phyloP scores from a whole-genome alignment of 306 rosid genomes.

The Potentilla sterilis region DNA sequence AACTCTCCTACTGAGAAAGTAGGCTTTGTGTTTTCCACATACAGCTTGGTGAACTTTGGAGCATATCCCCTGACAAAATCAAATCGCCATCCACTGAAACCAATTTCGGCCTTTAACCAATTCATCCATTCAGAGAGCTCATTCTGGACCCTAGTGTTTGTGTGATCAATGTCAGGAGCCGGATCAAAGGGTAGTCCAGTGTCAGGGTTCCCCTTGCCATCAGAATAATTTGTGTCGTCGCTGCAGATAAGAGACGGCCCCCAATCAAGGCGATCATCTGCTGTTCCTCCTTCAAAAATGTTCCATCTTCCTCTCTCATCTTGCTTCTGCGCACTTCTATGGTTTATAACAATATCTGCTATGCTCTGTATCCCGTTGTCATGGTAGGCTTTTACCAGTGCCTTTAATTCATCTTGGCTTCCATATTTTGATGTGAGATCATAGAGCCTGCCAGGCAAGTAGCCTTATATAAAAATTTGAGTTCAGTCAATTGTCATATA shows the following conservation, averaged over 20 bases:
- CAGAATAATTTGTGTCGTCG: conserved; percentile 62
- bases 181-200: conserved; percentile 32
- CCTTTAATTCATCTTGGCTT: conserved; percentile 52
- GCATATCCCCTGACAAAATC: conserved; percentile 73
- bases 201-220: conserved; percentile 71
- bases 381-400: conserved; percentile 42
- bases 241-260: conserved; percentile 66
- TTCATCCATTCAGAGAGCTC: conserved; percentile 80
- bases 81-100: conserved; percentile 64
- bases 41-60: conserved; percentile 44
- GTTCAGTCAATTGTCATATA: neutral
- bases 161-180: conserved; percentile 65
- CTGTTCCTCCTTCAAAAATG: conserved; percentile 81
- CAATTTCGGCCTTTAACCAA: conserved; percentile 58
- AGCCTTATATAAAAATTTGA: conserved; percentile 37
- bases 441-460: conserved; percentile 80
- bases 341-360: conserved; percentile 88
- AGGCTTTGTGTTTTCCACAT: conserved; percentile 58
- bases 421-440: conserved; percentile 79
- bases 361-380: conserved; percentile 50
- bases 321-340: conserved; percentile 68
- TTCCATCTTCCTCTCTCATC: conserved; percentile 63
- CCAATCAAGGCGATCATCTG: conserved; percentile 70
- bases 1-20: conserved; percentile 76
- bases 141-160: conserved; percentile 61